These are phyloP conservation scores for Pneumocystis wakefieldiae DNA, from an alignment of 1,139 yeast genomes.

Conservation along the genomic window DNA sequence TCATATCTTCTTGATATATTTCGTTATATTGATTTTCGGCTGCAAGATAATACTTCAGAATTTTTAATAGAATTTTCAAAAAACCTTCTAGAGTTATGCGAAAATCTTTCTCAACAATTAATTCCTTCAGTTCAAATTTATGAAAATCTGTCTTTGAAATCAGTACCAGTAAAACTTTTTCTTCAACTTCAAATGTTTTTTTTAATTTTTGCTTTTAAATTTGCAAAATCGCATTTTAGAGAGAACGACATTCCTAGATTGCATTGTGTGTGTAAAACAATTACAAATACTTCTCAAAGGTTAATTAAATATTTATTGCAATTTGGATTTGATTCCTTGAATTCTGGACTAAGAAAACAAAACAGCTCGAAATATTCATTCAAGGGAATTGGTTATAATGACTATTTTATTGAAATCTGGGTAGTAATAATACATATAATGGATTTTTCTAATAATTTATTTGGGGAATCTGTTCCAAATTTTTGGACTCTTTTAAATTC, in stretches of 20 bases:
- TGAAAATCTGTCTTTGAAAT: neutral
- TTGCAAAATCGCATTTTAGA: neutral
- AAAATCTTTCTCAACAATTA: neutral
- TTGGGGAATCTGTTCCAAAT: neutral
- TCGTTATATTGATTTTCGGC: neutral
- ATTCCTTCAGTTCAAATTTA: neutral
- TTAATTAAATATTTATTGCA: neutral
- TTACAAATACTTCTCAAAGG: neutral
- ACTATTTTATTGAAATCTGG: neutral
- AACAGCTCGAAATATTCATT: neutral
- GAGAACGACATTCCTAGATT: neutral
- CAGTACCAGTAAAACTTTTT: neutral
- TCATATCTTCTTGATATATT: neutral
- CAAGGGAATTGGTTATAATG: neutral
- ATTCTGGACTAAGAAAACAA: neutral
- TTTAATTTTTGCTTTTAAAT: neutral
- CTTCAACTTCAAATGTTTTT: neutral
- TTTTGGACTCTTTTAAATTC: slow-evolving; percentile 3
- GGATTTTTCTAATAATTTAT: neutral
- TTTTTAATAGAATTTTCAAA: neutral
- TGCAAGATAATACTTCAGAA: neutral
- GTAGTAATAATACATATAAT: neutral
- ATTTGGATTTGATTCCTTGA: neutral
- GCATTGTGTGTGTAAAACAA: neutral
- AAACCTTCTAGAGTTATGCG: neutral